phyloP scores from a whole-genome alignment of 2,329 filamentous ascomycete species.

The Colletotrichum tropicicola region DNA sequence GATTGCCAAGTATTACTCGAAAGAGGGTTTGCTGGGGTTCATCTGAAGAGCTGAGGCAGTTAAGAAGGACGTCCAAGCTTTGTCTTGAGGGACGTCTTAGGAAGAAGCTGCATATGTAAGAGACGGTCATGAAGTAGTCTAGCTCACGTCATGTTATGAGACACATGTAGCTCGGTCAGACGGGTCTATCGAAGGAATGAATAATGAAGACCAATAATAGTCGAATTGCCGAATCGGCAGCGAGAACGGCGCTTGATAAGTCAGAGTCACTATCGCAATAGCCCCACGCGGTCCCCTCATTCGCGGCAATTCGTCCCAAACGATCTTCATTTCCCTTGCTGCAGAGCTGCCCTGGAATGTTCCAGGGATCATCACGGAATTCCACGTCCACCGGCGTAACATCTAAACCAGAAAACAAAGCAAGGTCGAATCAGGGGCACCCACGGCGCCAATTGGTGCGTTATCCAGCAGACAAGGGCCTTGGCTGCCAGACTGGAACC shows the following conservation, averaged over 20 bases:
- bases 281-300: constrained; percentile 5
- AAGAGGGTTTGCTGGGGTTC: constrained; percentile 43
- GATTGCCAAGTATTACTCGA: constrained; percentile 33
- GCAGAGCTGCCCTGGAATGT: background rate
- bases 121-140: background rate
- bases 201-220: background rate
- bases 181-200: background rate
- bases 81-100: too few species aligned
- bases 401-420: background rate
- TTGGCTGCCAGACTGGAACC: background rate
- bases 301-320: background rate
- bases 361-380: constrained; percentile 11
- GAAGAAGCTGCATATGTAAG: too few species aligned
- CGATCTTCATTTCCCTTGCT: constrained; percentile 13
- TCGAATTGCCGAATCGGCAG: background rate
- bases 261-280: background rate
- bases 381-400: background rate
- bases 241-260: background rate
- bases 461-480: background rate
- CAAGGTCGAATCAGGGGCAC: background rate
- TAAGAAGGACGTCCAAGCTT: too few species aligned
- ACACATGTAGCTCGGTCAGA: background rate
- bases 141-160: background rate
- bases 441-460: background rate
- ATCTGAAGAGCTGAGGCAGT: constrained; percentile 11